Evolutionary conservation across 768 basidiomycete genomes (phyloP).

Genomic region (Lentinula guzmanii): DNA sequence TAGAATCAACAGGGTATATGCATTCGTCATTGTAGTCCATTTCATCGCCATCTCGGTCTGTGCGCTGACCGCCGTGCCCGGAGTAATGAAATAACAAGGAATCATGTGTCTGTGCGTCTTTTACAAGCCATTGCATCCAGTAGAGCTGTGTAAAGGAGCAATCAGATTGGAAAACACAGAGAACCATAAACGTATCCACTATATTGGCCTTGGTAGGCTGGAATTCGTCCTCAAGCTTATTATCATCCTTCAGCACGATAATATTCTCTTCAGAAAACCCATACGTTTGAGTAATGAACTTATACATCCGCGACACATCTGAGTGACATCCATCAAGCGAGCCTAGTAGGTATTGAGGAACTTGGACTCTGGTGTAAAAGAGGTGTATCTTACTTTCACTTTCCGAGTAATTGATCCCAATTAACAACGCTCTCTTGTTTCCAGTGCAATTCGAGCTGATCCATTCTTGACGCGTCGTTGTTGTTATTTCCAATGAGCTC

Average conservation of each 20-base stretch:
- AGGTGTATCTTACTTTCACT: background rate
- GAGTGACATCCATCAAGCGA: slow-evolving; percentile 7
- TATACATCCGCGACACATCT: slow-evolving; percentile 3
- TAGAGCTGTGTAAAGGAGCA: background rate
- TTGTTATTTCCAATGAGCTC: background rate
- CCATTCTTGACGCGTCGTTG: background rate
- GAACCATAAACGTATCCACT: background rate
- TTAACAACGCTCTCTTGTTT: slow-evolving; percentile 2
- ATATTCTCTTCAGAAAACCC: background rate
- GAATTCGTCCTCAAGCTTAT: background rate
- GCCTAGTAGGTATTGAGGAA: background rate
- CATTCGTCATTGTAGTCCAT: slow-evolving; percentile 54
- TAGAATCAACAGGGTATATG: slow-evolving; percentile 9
- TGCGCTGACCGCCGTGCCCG: slow-evolving; percentile 64
- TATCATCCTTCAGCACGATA: slow-evolving; percentile 2
- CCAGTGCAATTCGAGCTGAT: slow-evolving; percentile 6
- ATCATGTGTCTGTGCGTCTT: slow-evolving; percentile 49
- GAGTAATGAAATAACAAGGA: slow-evolving; percentile 66
- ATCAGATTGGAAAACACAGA: background rate
- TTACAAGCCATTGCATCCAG: slow-evolving; percentile 60
- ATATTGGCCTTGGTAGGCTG: slow-evolving; percentile 5
- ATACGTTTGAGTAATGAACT: slow-evolving; percentile 3
- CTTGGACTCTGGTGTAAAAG: background rate
- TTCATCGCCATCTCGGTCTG: slow-evolving; percentile 55
- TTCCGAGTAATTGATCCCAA: slow-evolving; percentile 3